Conservation (phyloP, 164 flowering plant species). For the Vitis cinerea region DNA sequence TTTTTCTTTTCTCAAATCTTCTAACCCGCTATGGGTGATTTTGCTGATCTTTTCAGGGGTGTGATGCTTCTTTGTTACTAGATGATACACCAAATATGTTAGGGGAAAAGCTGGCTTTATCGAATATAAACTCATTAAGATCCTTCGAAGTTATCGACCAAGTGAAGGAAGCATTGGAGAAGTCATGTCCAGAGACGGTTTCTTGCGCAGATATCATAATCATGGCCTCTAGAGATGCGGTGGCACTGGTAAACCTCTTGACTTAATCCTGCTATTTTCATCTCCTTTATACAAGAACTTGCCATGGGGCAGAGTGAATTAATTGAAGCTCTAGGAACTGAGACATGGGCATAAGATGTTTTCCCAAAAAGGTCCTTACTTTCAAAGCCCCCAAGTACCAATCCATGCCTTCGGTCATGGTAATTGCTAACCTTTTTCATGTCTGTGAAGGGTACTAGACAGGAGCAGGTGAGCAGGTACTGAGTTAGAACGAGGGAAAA, state of each 20-base stretch:
- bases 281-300: too few species aligned
- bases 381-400: too few species aligned
- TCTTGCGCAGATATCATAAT: conserved; percentile 95
- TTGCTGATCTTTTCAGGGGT: conserved; percentile 49
- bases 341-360: too few species aligned
- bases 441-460: too few species aligned
- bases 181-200: conserved; percentile 64
- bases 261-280: too few species aligned
- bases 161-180: conserved; percentile 63
- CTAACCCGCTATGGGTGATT: neutral
- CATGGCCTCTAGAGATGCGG: conserved; percentile 98
- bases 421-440: too few species aligned
- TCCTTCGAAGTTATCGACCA: conserved; percentile 83
- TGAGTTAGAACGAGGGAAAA: too few species aligned
- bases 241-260: conserved; percentile 52
- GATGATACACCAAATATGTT: conserved; percentile 88
- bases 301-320: too few species aligned
- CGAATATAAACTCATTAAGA: conserved; percentile 85
- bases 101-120: conserved; percentile 74
- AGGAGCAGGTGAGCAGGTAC: too few species aligned
- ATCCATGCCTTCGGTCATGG: too few species aligned
- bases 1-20: neutral
- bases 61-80: conserved; percentile 86
- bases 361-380: too few species aligned
- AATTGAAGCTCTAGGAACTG: too few species aligned